phyloP scores from a whole-genome alignment of 2,329 filamentous ascomycete species.

The Claviceps humidiphila region DNA sequence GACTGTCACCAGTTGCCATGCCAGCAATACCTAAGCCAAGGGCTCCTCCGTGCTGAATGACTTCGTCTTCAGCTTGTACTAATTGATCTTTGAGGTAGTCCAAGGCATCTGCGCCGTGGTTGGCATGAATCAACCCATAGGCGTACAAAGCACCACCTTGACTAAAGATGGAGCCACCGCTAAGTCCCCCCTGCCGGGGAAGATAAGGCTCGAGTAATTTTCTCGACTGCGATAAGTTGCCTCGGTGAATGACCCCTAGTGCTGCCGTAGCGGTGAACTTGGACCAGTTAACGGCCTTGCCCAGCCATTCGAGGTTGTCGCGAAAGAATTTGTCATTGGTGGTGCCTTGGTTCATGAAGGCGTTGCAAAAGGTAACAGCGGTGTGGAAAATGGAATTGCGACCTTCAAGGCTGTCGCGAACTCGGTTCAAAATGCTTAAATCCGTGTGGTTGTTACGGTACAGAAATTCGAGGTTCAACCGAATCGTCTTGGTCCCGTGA shows the following conservation, averaged over 20 bases:
- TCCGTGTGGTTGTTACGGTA: slow-evolving; percentile 94
- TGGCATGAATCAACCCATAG: slow-evolving; percentile 91
- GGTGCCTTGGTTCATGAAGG: slow-evolving; percentile 98
- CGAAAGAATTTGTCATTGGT: slow-evolving; percentile 98
- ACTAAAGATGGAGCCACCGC: slow-evolving; percentile 79
- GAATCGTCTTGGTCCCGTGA: slow-evolving; percentile 84
- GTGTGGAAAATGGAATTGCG: slow-evolving; percentile 98
- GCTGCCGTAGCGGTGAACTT: slow-evolving; percentile 97
- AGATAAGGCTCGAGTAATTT: slow-evolving; percentile 93
- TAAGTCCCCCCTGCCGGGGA: slow-evolving; percentile 60
- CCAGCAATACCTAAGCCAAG: slow-evolving; percentile 91
- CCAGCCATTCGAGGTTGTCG: slow-evolving; percentile 93
- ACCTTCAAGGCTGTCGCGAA: slow-evolving; percentile 88
- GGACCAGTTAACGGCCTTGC: slow-evolving; percentile 98
- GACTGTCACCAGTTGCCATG: slow-evolving; percentile 87
- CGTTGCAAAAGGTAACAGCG: slow-evolving; percentile 92
- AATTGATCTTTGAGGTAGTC: slow-evolving; percentile 69
- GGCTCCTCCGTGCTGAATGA: slow-evolving; percentile 93
- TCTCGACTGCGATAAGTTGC: slow-evolving; percentile 83
- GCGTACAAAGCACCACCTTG: slow-evolving; percentile 94
- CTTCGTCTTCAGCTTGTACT: slow-evolving; percentile 66
- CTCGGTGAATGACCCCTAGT: slow-evolving; percentile 89
- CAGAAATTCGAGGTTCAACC: slow-evolving; percentile 89
- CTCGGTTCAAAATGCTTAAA: slow-evolving; percentile 83
- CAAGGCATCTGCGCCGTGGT: slow-evolving; percentile 84